Evolutionary conservation across 2,329 filamentous ascomycete genomes (phyloP).

Genomic region (Fusarium udum): DNA sequence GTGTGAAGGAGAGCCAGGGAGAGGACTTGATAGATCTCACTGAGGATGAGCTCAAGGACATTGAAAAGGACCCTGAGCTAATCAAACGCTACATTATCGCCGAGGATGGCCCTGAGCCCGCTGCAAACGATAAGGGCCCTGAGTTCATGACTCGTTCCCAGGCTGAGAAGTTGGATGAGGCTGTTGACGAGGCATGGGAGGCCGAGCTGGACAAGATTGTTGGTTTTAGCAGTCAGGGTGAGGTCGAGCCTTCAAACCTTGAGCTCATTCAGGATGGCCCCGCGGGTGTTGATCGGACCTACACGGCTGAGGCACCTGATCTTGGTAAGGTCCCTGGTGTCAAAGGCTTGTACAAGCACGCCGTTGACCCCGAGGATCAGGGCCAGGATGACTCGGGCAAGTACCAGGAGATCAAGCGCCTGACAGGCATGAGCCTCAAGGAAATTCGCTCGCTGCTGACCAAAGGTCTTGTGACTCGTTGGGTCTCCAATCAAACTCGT

Average conservation of each 20-base stretch:
- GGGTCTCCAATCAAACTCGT: slow-evolving; percentile 91
- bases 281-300: slow-evolving; percentile 45
- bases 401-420: slow-evolving; percentile 62
- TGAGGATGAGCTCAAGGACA: slow-evolving; percentile 56
- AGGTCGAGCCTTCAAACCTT: slow-evolving; percentile 48
- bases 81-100: slow-evolving; percentile 50
- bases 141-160: slow-evolving; percentile 48
- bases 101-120: slow-evolving; percentile 42
- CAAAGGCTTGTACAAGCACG: slow-evolving; percentile 59
- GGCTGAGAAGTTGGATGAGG: slow-evolving; percentile 51
- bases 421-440: slow-evolving; percentile 63
- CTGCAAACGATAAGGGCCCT: slow-evolving; percentile 38
- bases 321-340: slow-evolving; percentile 65
- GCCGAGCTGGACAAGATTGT: slow-evolving; percentile 51
- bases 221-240: slow-evolving; percentile 43
- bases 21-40: slow-evolving; percentile 60
- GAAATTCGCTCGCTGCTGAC: slow-evolving; percentile 66
- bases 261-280: slow-evolving; percentile 52
- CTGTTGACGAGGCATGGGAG: slow-evolving; percentile 49
- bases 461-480: slow-evolving; percentile 78
- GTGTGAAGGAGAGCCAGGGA: slow-evolving; percentile 54
- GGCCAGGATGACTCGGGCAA: slow-evolving; percentile 61
- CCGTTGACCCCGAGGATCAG: slow-evolving; percentile 60
- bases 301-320: slow-evolving; percentile 59
- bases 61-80: slow-evolving; percentile 53